phyloP scores from a whole-genome alignment of 1,284 basidiomycete species.

The Sporisorium exsertum region DNA sequence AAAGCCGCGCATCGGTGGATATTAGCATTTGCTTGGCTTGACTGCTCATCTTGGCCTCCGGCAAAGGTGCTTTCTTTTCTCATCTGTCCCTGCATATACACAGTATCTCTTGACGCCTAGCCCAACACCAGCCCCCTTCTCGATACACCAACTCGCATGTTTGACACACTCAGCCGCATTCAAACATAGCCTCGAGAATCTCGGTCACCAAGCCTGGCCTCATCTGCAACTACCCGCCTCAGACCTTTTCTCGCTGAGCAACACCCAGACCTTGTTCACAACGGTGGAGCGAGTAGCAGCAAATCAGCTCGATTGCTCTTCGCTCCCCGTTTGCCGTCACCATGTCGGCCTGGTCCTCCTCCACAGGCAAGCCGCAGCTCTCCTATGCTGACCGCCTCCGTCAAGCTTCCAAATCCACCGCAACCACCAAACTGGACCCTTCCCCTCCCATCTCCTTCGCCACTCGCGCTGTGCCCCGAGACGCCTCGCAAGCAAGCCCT shows the following conservation, averaged over 20 bases:
- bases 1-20: not conserved
- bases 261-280: not conserved
- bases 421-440: constrained; percentile 21
- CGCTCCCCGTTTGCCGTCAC: constrained; percentile 18
- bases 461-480: constrained; percentile 7
- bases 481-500: not conserved
- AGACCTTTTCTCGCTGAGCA: not conserved
- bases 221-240: not conserved
- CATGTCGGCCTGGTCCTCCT: constrained; percentile 56
- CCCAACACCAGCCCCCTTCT: not conserved
- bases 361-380: constrained; percentile 54
- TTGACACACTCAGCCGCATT: not conserved
- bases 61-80: not conserved
- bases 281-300: constrained; percentile 23
- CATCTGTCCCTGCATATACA: not conserved
- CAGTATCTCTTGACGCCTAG: not conserved
- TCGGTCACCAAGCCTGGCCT: not conserved
- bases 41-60: not conserved
- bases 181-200: constrained; percentile 10
- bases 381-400: constrained; percentile 57
- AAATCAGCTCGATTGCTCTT: constrained; percentile 6
- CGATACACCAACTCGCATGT: not conserved
- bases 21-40: not conserved
- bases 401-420: constrained; percentile 36
- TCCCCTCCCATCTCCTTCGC: constrained; percentile 8